phyloP scores from a whole-genome alignment of 495 filamentous ascomycete species.

The Trichoderma virens region DNA sequence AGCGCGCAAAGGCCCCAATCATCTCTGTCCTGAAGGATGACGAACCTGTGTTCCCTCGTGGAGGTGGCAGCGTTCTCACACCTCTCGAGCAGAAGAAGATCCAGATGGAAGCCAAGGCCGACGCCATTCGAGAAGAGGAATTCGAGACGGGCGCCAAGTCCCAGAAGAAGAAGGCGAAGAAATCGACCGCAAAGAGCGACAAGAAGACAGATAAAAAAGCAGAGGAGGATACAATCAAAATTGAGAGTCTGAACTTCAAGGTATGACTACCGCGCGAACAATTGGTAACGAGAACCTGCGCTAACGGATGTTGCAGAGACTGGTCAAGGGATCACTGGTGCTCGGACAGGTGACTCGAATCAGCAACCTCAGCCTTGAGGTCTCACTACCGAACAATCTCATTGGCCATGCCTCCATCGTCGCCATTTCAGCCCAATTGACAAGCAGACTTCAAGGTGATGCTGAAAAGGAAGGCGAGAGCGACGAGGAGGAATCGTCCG shows the following conservation, averaged over 20 bases:
- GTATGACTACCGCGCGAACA: slow-evolving; percentile 33
- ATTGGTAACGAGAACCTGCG: slow-evolving; percentile 27
- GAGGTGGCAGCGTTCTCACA: slow-evolving; percentile 82
- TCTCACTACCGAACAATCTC: slow-evolving; percentile 87
- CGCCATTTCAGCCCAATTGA: slow-evolving; percentile 62
- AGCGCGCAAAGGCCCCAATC: slow-evolving; percentile 16
- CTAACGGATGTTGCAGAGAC: slow-evolving; percentile 43
- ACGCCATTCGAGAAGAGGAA: slow-evolving; percentile 87
- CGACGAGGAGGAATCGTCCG: slow-evolving; percentile 40
- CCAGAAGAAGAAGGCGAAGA: slow-evolving; percentile 44
- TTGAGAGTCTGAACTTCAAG: slow-evolving; percentile 87
- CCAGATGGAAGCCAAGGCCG: slow-evolving; percentile 81
- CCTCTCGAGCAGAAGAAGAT: slow-evolving; percentile 95
- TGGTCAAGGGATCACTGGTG: slow-evolving; percentile 75
- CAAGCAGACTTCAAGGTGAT: slow-evolving; percentile 54
- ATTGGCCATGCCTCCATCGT: slow-evolving; percentile 85
- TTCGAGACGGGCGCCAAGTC: slow-evolving; percentile 37
- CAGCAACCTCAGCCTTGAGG: slow-evolving; percentile 63
- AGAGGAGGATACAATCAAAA: slow-evolving; percentile 53
- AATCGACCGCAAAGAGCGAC: slow-evolving; percentile 43
- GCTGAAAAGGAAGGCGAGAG: slow-evolving; percentile 47
- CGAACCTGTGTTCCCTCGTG: slow-evolving; percentile 84
- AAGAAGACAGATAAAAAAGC: slow-evolving; percentile 35
- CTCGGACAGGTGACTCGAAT: slow-evolving; percentile 82
- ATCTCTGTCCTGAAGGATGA: slow-evolving; percentile 54